A percentile compares a stretch with the other conserved stretches of the same genome.
These are phyloP conservation scores for Candida nitratophila DNA, from an alignment of 805 yeast genomes.

Conservation along the genomic window DNA sequence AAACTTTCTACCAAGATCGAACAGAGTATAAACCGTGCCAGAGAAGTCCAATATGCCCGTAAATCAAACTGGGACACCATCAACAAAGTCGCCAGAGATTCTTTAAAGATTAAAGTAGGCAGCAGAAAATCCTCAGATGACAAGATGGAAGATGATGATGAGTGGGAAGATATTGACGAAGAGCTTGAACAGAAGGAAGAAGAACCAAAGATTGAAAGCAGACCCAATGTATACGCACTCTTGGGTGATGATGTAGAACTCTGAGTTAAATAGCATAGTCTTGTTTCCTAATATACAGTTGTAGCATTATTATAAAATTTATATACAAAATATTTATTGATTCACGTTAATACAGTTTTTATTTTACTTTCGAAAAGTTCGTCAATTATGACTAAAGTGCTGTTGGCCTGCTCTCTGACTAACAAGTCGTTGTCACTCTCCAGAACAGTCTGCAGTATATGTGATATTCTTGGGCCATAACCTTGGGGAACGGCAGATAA, in stretches of 20 bases:
- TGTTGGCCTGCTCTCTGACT: slow-evolving; percentile 50
- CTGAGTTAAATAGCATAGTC: too few relatives aligned
- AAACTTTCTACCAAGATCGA: slow-evolving; percentile 54
- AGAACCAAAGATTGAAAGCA: slow-evolving; percentile 1
- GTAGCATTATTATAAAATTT: background rate
- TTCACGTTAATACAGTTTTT: slow-evolving; percentile 3
- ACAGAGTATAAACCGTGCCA: slow-evolving; percentile 58
- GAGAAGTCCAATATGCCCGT: slow-evolving; percentile 52
- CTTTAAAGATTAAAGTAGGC: slow-evolving; percentile 4
- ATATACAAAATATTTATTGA: background rate
- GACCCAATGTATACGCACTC: slow-evolving; percentile 19
- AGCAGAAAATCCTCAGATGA: slow-evolving; percentile 9
- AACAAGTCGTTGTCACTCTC: slow-evolving; percentile 50
- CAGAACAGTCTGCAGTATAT: slow-evolving; percentile 34
- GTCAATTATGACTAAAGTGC: slow-evolving; percentile 25
- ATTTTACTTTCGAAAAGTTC: slow-evolving; percentile 15
- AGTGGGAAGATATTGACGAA: slow-evolving; percentile 16
- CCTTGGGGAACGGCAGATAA: slow-evolving; percentile 23
- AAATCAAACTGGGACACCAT: slow-evolving; percentile 70
- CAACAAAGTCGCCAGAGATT: slow-evolving; percentile 38
- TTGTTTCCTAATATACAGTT: background rate
- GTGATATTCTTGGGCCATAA: slow-evolving; percentile 36
- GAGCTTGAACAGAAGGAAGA: slow-evolving; percentile 10
- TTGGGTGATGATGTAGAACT: slow-evolving; percentile 19
- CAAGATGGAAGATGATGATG: slow-evolving; percentile 13